Percentiles rank a stretch among this genome's conserved stretches.
phyloP scores from a whole-genome alignment of 2,329 filamentous ascomycete species.

The Botrytis hyacinthi region DNA sequence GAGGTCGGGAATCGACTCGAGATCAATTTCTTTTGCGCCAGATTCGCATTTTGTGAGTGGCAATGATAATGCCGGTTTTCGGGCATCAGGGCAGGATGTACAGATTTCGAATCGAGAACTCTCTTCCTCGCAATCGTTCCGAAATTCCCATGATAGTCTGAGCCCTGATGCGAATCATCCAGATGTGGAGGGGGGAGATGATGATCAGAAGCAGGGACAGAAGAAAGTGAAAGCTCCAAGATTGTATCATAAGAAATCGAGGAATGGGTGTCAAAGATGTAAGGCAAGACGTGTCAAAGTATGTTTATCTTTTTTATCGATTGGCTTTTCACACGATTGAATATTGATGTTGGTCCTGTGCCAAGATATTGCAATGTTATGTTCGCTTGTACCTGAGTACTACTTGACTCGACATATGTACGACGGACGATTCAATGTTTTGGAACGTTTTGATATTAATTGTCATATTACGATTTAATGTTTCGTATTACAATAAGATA shows the following conservation, averaged over 20 bases:
- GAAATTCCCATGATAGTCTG: not conserved
- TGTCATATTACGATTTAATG: not conserved
- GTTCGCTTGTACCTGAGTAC: constrained; percentile 10
- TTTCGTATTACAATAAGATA: not conserved
- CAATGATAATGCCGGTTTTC: not conserved
- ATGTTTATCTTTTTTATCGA: constrained; percentile 21
- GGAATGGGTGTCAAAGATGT: constrained; percentile 37
- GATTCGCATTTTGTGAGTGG: not conserved
- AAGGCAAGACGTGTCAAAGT: constrained; percentile 39
- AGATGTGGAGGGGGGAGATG: not conserved
- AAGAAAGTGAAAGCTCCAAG: constrained; percentile 26
- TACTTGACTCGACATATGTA: constrained; percentile 3
- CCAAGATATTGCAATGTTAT: not conserved
- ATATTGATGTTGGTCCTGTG: not conserved
- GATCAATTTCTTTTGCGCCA: not conserved
- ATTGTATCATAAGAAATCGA: constrained; percentile 40
- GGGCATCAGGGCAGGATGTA: not conserved
- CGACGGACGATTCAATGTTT: not conserved
- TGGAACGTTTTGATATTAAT: not conserved
- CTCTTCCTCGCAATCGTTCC: constrained; percentile 1
- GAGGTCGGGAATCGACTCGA: not conserved
- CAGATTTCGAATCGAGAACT: not conserved
- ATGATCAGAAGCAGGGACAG: constrained; percentile 1
- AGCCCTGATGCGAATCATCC: not conserved
- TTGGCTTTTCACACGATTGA: not conserved